A percentile compares a stretch with the other conserved stretches of the same genome.
Conservation (phyloP, 1,284 basidiomycete genomes). For the Singerocomus inundabilis region DNA sequence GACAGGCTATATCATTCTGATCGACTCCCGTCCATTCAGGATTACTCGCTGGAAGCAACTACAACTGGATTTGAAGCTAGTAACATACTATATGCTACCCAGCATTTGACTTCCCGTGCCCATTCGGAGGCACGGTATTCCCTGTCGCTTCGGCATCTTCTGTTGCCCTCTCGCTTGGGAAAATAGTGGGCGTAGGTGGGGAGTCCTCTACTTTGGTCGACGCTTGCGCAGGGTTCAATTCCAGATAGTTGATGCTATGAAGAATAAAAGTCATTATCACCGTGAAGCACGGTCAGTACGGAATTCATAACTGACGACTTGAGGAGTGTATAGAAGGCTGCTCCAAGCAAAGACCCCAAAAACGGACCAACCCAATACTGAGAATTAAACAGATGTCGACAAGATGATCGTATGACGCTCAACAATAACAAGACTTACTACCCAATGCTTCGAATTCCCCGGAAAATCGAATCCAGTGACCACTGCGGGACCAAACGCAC, state of each 20-base stretch:
- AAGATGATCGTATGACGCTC: neutral
- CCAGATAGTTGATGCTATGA: slow-evolving; percentile 29
- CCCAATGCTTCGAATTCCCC: slow-evolving; percentile 53
- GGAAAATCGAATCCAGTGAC: slow-evolving; percentile 53
- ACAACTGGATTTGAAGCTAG: neutral
- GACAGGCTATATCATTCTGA: neutral
- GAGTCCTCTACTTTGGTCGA: slow-evolving; percentile 31
- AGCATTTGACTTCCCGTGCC: neutral
- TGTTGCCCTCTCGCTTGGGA: slow-evolving; percentile 3
- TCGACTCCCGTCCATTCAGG: neutral
- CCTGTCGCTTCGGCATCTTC: slow-evolving; percentile 8
- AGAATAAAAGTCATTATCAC: neutral
- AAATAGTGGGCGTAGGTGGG: slow-evolving; percentile 18
- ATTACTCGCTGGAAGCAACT: neutral
- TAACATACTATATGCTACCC: neutral
- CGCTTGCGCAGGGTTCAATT: slow-evolving; percentile 33
- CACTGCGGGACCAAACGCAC: slow-evolving; percentile 73
- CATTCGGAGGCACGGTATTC: neutral
- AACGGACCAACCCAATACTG: slow-evolving; percentile 65
- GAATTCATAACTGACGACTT: slow-evolving; percentile 47
- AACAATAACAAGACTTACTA: slow-evolving; percentile 39
- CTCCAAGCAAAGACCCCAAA: slow-evolving; percentile 58
- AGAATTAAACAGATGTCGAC: neutral
- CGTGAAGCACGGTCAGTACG: neutral
- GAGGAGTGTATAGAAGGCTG: slow-evolving; percentile 54